These are phyloP conservation scores for Calocera cornea DNA, from an alignment of 768 basidiomycete species.

Conservation along the genomic window DNA sequence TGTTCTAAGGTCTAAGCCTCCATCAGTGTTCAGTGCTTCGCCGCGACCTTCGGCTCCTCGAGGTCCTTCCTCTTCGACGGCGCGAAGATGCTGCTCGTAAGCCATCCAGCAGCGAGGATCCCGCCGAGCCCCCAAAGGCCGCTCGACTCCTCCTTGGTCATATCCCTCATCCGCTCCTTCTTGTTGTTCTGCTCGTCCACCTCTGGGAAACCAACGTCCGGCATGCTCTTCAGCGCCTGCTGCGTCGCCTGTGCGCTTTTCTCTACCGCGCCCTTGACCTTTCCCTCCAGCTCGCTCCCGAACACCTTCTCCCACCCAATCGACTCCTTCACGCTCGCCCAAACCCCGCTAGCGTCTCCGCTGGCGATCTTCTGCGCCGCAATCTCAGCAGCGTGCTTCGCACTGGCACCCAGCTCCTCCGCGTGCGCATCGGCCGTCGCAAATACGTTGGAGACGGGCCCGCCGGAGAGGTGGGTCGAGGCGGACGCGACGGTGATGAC, in stretches of 20 bases:
- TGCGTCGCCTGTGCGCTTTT: conserved; percentile 9
- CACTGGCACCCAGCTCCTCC: conserved; percentile 11
- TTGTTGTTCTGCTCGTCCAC: conserved; percentile 15
- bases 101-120: conserved; percentile 37
- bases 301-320: conserved; percentile 1
- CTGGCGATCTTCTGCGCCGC: conserved; percentile 28
- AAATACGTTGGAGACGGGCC: conserved; percentile 33
- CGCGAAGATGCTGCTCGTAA: conserved; percentile 24
- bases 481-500: conserved; percentile 39
- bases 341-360: neutral
- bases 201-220: conserved; percentile 11
- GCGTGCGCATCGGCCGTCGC: conserved; percentile 16
- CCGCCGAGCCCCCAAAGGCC: conserved; percentile 40
- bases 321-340: neutral
- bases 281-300: conserved; percentile 9
- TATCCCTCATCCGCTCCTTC: conserved; percentile 14
- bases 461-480: conserved; percentile 35
- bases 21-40: neutral
- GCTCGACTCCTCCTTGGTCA: conserved; percentile 32
- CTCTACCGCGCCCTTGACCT: conserved; percentile 2
- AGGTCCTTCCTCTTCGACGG: neutral
- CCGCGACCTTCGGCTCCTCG: neutral
- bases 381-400: conserved; percentile 22
- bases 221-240: conserved; percentile 12
- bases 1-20: neutral